A percentile compares a stretch with the other conserved stretches of the same genome.
phyloP scores from a whole-genome alignment of 2,329 filamentous ascomycete genomes.

The Pseudogymnoascus sp. region DNA sequence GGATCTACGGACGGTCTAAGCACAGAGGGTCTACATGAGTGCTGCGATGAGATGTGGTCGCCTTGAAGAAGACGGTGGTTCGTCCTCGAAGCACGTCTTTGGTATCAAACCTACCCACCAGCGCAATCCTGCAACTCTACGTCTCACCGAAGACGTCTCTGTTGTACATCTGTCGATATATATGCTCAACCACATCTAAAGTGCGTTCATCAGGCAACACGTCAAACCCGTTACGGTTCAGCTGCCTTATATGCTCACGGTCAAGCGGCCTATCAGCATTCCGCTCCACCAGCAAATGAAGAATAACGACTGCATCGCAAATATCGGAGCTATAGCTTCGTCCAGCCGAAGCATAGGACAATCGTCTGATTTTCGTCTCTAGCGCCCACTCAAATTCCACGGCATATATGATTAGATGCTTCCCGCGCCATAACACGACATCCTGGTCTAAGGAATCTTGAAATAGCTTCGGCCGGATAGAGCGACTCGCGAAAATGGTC shows the following conservation, averaged over 20 bases:
- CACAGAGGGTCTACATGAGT: background rate
- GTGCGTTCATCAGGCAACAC: background rate
- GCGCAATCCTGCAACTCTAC: background rate
- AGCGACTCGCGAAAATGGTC: conserved; percentile 8
- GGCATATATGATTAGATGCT: background rate
- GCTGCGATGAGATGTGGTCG: background rate
- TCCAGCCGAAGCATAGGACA: background rate
- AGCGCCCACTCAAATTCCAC: background rate
- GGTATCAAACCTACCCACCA: background rate
- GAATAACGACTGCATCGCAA: background rate
- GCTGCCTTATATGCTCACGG: background rate
- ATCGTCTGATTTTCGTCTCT: background rate
- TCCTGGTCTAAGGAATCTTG: conserved; percentile 12
- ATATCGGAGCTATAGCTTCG: background rate
- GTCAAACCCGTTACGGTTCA: conserved; percentile 1
- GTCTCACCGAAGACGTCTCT: background rate
- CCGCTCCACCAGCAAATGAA: background rate
- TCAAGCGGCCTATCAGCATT: background rate
- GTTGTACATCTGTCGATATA: background rate
- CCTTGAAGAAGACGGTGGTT: background rate
- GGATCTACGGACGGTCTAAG: conserved; percentile 1
- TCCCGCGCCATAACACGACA: conserved; percentile 7
- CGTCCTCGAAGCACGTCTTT: background rate
- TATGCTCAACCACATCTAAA: background rate
- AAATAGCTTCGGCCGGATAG: conserved; percentile 4